A percentile compares a stretch with the other conserved stretches of the same genome.
These are phyloP conservation scores for Xylaria hypoxylon DNA, from an alignment of 2,329 filamentous ascomycete species.

Conservation along the genomic window DNA sequence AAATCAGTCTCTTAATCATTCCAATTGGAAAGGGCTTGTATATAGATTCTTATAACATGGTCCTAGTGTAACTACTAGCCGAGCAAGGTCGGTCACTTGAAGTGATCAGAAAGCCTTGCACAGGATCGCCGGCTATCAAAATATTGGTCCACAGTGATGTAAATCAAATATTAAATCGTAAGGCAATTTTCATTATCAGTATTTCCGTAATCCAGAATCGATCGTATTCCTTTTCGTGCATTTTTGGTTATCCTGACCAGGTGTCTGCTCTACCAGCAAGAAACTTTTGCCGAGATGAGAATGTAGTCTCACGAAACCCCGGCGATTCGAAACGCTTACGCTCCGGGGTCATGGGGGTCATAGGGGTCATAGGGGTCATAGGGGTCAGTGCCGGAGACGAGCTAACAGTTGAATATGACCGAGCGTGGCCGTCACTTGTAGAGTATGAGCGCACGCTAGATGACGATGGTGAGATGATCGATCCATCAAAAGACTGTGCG, in stretches of 20 bases:
- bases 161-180: neutral
- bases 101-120: neutral
- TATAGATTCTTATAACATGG: no score
- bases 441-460: slow-evolving; percentile 44
- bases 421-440: slow-evolving; percentile 30
- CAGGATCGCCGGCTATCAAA: neutral
- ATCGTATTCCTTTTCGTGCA: slow-evolving; percentile 12
- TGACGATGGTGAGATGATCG: slow-evolving; percentile 40
- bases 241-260: slow-evolving; percentile 31
- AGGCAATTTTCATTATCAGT: slow-evolving; percentile 26
- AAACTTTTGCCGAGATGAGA: slow-evolving; percentile 43
- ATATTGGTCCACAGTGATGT: neutral
- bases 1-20: neutral
- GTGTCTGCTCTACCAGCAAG: slow-evolving; percentile 34
- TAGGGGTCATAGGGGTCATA: slow-evolving; percentile 40
- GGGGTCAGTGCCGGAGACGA: slow-evolving; percentile 33
- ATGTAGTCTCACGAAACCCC: slow-evolving; percentile 45
- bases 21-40: no score
- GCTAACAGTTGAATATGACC: slow-evolving; percentile 43
- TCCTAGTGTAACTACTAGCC: neutral
- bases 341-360: slow-evolving; percentile 39
- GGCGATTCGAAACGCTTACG: slow-evolving; percentile 38
- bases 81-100: no score
- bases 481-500: slow-evolving; percentile 35
- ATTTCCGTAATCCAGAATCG: slow-evolving; percentile 20